phyloP scores from a whole-genome alignment of 208 protist species.

The Trypanosoma vivax region DNA sequence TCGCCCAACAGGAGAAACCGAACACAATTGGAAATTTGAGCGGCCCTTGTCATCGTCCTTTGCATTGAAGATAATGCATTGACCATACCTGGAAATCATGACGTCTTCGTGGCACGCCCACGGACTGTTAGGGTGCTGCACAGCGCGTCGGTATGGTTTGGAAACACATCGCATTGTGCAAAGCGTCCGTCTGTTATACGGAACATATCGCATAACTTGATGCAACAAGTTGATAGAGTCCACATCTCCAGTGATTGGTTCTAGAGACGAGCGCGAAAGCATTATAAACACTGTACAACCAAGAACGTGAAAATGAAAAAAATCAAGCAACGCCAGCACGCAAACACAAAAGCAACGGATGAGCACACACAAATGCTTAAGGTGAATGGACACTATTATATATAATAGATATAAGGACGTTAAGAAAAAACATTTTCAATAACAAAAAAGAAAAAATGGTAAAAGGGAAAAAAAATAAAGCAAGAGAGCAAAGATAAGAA shows the following conservation, averaged over 20 bases:
- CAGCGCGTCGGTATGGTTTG: slow-evolving; percentile 62
- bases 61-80: slow-evolving; percentile 78
- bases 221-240: slow-evolving; percentile 47
- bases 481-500: neutral
- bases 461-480: neutral
- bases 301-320: neutral
- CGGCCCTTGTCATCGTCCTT: slow-evolving; percentile 54
- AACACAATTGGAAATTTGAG: slow-evolving; percentile 56
- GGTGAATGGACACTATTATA: too few relatives aligned
- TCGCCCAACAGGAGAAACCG: slow-evolving; percentile 64
- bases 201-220: slow-evolving; percentile 73
- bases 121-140: slow-evolving; percentile 56
- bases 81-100: slow-evolving; percentile 71
- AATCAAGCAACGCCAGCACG: neutral
- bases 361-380: too few relatives aligned
- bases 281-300: slow-evolving; percentile 22
- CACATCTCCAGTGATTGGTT: slow-evolving; percentile 52
- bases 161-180: slow-evolving; percentile 74
- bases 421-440: slow-evolving; percentile 1
- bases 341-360: neutral
- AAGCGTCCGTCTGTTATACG: slow-evolving; percentile 81
- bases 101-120: slow-evolving; percentile 66
- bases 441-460: too few relatives aligned
- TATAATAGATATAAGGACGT: too few relatives aligned
- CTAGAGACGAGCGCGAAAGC: slow-evolving; percentile 38